Percentiles rank a stretch among this genome's conserved stretches.
Conservation (phyloP, 768 basidiomycete species). For the Pilatotrama ljubarskyi region DNA sequence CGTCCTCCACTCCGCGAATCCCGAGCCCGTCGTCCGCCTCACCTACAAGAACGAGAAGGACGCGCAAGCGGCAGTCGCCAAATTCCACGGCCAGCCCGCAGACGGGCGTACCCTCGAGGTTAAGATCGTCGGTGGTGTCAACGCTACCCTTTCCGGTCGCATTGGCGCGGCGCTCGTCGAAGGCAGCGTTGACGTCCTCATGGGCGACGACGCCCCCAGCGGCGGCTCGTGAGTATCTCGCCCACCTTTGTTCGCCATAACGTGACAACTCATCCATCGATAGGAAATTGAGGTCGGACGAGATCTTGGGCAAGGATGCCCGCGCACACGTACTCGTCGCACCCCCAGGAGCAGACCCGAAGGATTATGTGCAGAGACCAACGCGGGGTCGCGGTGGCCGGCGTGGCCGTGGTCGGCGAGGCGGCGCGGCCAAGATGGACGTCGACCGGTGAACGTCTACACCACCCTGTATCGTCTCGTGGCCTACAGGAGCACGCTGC, state of each 20-base stretch:
- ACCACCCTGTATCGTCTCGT: neutral
- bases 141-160: conserved; percentile 56
- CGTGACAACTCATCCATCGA: neutral
- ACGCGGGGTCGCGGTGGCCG: conserved; percentile 29
- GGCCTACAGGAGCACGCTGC: neutral
- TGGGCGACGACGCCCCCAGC: conserved; percentile 43
- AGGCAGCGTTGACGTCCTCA: conserved; percentile 51
- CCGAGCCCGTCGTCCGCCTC: conserved; percentile 60
- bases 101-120: conserved; percentile 78
- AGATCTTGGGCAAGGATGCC: conserved; percentile 61
- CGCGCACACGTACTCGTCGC: conserved; percentile 68
- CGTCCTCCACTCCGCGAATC: conserved; percentile 29
- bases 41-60: conserved; percentile 66
- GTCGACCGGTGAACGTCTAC: conserved; percentile 41
- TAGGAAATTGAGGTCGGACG: conserved; percentile 88
- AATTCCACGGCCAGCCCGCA: conserved; percentile 79
- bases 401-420: conserved; percentile 32
- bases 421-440: conserved; percentile 50
- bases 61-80: conserved; percentile 66
- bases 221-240: conserved; percentile 55
- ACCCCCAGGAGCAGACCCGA: conserved; percentile 63
- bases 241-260: neutral
- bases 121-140: conserved; percentile 56
- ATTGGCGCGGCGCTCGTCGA: conserved; percentile 48
- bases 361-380: conserved; percentile 45